phyloP scores from a whole-genome alignment of 495 filamentous ascomycete genomes.

The Xanthoparmelia taractica region DNA sequence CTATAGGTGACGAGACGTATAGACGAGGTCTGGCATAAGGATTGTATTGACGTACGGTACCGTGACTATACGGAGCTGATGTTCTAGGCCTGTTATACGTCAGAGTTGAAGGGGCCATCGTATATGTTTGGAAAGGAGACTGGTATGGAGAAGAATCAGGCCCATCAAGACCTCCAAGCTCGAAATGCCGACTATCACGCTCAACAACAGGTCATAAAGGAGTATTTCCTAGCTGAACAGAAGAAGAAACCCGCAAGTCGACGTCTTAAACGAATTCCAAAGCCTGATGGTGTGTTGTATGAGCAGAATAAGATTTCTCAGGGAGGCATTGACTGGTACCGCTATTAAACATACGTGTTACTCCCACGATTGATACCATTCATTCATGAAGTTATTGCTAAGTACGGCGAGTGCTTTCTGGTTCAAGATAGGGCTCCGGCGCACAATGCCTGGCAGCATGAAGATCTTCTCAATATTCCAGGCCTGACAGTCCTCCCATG shows the following conservation, averaged over 20 bases:
- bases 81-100: background rate
- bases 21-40: background rate
- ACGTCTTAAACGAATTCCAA: background rate
- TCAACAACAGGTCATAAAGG: background rate
- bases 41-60: background rate
- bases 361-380: background rate
- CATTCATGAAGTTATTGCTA: background rate
- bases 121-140: background rate
- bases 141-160: background rate
- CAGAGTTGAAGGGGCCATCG: background rate
- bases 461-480: background rate
- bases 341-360: background rate
- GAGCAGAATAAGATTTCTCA: background rate
- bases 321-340: background rate
- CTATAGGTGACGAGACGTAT: background rate
- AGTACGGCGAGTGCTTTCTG: background rate
- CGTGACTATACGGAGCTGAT: background rate
- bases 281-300: background rate
- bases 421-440: background rate
- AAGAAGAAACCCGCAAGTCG: background rate
- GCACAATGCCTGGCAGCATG: background rate
- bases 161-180: background rate
- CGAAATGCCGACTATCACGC: background rate
- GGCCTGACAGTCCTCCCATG: background rate
- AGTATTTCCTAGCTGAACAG: background rate